Evolutionary conservation across 345 rosid species (phyloP), one percentile per base, ranked within the genome.

Genomic region (Odontarrhena argentea): DNA sequence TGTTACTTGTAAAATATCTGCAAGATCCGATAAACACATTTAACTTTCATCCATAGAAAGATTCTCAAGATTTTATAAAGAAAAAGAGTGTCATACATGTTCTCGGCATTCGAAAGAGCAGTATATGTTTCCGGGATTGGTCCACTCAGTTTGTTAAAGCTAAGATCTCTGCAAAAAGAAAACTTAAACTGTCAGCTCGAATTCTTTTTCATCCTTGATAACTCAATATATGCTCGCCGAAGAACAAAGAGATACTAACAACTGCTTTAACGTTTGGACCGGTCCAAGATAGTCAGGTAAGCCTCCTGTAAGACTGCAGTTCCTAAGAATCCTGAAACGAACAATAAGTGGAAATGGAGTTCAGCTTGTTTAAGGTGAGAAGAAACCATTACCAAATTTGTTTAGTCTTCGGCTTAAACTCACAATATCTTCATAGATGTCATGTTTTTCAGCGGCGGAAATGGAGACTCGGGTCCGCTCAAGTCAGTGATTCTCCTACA

Each of bases 401-500:
- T 32, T 10, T 50, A 25, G 9, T 32, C 28, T 49, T 32, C 35
- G 28, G 41, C 37, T 44, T 8, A 18, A 46, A 46, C 82, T 83
- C 67, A 83, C 87, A 85, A 25, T 48, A 0, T 69, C 64, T 69
- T 41, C 76, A 81, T 2, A 6, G 69, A 58, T 35, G 36, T 67
- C 81, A 73, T 70, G 47, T 50, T 45, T n/a, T 4, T 9, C 24
- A 76, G 77, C 0, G 82, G 69, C 38, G 89, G 89, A 70, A 85
- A 76, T 43, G 49, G 14, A 42, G 71, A 62, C 61, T 63, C 77
- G 0, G 63, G 58, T 63, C 81, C 89, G 43, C 68, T 62, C 64
- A 82, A 60, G 75, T 85, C 89, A 74, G 61, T 80, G 38, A 88
- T 83, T 68, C 87, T 82, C 89, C 89, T 83, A 77, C 41, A 28